phyloP scores from a whole-genome alignment of 495 filamentous ascomycete genomes.

The Barbatosphaeria neglecta region DNA sequence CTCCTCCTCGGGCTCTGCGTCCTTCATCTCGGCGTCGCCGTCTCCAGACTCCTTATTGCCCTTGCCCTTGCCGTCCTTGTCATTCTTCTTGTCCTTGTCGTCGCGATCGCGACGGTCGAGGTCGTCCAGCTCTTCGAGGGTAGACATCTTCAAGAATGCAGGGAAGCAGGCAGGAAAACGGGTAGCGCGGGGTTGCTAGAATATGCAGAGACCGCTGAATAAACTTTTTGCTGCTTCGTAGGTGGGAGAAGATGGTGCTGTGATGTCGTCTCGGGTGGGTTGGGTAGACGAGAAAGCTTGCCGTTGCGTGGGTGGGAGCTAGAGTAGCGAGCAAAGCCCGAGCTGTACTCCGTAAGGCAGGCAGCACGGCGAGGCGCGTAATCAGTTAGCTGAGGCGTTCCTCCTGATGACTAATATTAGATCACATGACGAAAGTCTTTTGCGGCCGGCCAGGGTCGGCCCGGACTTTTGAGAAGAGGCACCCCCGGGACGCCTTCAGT shows the following conservation, averaged over 20 bases:
- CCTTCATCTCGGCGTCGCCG: conserved; percentile 85
- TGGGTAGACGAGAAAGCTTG: no score
- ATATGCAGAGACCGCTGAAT: neutral
- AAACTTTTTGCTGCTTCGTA: no score
- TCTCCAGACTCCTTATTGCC: conserved; percentile 60
- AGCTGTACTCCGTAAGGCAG: neutral
- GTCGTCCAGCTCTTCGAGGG: conserved; percentile 31
- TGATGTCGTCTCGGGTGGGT: no score
- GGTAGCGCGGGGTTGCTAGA: neutral
- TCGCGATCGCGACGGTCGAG: conserved; percentile 62
- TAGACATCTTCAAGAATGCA: conserved; percentile 17
- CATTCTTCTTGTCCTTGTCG: conserved; percentile 48
- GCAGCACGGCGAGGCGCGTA: neutral
- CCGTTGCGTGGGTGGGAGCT: no score
- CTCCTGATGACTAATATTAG: neutral
- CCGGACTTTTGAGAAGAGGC: no score
- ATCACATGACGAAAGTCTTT: neutral
- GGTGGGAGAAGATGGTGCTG: no score
- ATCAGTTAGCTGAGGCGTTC: no score
- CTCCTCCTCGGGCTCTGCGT: conserved; percentile 57
- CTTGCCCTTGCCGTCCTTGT: conserved; percentile 57
- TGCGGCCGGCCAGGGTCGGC: no score
- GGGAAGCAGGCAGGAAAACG: neutral
- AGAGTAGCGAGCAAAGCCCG: no score
- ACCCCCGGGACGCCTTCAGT: no score